Conservation (phyloP, 306 rosid species). For the Quercus bicolor region DNA sequence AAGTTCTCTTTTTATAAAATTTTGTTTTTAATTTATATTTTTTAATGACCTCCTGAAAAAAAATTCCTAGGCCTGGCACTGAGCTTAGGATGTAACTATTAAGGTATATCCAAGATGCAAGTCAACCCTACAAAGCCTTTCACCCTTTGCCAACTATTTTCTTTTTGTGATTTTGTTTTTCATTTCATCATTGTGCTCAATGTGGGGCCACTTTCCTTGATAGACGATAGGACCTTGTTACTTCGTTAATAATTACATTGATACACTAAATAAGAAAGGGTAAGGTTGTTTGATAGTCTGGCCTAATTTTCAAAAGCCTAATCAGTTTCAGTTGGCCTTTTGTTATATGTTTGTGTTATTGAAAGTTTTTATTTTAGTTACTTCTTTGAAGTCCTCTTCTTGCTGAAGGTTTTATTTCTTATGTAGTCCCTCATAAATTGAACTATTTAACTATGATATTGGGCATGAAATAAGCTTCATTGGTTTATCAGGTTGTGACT, state of each 20-base stretch:
- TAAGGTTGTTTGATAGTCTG: not conserved
- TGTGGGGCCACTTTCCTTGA: no score
- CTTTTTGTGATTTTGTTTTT: no score
- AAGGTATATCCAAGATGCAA: no score
- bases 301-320: not conserved
- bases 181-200: no score
- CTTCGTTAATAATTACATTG: not conserved
- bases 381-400: not conserved
- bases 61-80: rapidly evolving
- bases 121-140: no score
- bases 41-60: no score
- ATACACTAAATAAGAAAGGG: not conserved
- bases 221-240: no score
- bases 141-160: no score
- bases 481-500: not conserved
- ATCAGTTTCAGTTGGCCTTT: not conserved
- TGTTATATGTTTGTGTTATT: not conserved
- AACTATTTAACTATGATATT: not conserved
- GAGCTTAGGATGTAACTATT: no score
- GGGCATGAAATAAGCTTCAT: not conserved
- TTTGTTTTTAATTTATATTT: rapidly evolving
- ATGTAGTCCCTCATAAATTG: not conserved
- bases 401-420: not conserved
- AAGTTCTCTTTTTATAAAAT: no score
- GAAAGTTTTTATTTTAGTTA: no score